These are phyloP conservation scores for Daldinia childiae DNA, from an alignment of 495 filamentous ascomycete genomes.

Conservation along the genomic window DNA sequence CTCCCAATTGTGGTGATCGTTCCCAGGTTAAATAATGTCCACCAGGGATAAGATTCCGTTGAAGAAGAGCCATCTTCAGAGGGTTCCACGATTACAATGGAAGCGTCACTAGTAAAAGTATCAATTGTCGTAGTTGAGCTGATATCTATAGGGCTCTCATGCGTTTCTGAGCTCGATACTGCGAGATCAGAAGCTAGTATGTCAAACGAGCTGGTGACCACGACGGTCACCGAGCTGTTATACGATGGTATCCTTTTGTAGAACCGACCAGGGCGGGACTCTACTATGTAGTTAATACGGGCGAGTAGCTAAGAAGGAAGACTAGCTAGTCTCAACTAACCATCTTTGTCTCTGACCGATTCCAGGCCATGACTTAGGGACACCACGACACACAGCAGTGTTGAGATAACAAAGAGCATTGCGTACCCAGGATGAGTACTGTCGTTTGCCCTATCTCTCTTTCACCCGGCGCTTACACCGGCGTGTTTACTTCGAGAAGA, in stretches of 20 bases:
- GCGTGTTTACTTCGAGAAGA: constrained; percentile 37
- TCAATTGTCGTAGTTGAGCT: constrained; percentile 20
- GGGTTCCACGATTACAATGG: background rate
- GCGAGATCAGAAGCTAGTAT: constrained; percentile 28
- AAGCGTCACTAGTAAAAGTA: constrained; percentile 13
- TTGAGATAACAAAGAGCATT: constrained; percentile 34
- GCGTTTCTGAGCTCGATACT: constrained; percentile 18
- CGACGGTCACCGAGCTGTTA: constrained; percentile 31
- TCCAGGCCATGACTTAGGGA: constrained; percentile 36
- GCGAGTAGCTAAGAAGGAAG: constrained; percentile 5
- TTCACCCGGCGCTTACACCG: constrained; percentile 40
- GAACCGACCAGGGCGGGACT: constrained; percentile 27
- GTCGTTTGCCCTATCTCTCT: constrained; percentile 30
- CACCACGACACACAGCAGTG: constrained; percentile 38
- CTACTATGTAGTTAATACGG: constrained; percentile 30
- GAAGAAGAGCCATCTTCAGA: constrained; percentile 16
- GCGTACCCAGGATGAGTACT: constrained; percentile 31
- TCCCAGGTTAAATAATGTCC: constrained; percentile 27
- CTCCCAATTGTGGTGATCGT: constrained; percentile 37
- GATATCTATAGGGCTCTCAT: constrained; percentile 17
- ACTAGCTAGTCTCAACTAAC: constrained; percentile 27
- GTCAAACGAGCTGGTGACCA: constrained; percentile 30
- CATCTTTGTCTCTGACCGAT: constrained; percentile 19
- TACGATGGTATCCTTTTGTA: constrained; percentile 26
- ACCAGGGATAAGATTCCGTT: constrained; percentile 12